A percentile compares a stretch with the other conserved stretches of the same genome.
Evolutionary conservation across 495 filamentous ascomycete species (phyloP).

Genomic region (Aspergillus asperescens): DNA sequence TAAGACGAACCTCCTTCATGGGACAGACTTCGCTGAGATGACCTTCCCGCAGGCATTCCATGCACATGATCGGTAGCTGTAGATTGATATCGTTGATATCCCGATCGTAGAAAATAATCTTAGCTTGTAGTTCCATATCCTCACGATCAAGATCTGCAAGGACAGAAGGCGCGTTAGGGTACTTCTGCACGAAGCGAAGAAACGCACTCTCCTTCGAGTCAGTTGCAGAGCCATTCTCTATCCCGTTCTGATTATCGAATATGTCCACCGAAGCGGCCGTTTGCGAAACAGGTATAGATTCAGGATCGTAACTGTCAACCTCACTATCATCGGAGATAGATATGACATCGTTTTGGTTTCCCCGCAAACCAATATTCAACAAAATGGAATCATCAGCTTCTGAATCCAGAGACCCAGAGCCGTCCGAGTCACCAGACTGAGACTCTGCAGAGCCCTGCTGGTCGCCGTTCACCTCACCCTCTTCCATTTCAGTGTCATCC

Average conservation of each 20-base stretch:
- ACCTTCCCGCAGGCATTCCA: constrained; percentile 42
- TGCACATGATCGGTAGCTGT: constrained; percentile 55
- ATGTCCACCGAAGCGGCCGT: background rate
- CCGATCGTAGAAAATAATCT: constrained; percentile 49
- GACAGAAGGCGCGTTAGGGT: constrained; percentile 31
- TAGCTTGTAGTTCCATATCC: constrained; percentile 40
- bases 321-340: constrained; percentile 5
- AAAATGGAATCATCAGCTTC: constrained; percentile 42
- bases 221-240: background rate
- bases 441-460: constrained; percentile 6
- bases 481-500: constrained; percentile 4
- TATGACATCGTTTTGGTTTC: constrained; percentile 9
- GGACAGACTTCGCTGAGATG: constrained; percentile 45
- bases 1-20: constrained; percentile 33
- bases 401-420: constrained; percentile 32
- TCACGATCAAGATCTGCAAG: constrained; percentile 40
- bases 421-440: constrained; percentile 33
- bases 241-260: constrained; percentile 2
- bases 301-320: constrained; percentile 26
- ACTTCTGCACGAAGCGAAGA: constrained; percentile 30
- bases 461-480: constrained; percentile 20
- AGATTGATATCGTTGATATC: constrained; percentile 58
- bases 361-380: constrained; percentile 35
- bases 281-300: constrained; percentile 12
- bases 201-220: constrained; percentile 38